These are phyloP conservation scores for Cutaneotrichosporon curvatum DNA, from an alignment of 1,284 basidiomycete species.

Conservation along the genomic window DNA sequence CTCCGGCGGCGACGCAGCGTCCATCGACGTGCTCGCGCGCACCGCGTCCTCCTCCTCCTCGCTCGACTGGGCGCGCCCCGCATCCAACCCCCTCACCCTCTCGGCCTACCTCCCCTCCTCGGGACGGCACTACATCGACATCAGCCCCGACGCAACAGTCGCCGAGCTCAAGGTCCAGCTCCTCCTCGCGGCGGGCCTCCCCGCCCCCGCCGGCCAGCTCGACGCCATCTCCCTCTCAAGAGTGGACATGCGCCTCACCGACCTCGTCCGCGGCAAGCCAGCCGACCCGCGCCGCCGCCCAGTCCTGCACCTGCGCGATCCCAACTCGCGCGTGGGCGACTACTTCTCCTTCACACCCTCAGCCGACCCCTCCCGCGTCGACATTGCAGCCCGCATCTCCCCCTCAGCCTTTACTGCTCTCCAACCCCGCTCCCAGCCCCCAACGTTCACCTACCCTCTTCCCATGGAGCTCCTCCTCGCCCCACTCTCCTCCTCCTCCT, in stretches of 20 bases:
- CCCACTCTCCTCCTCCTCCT: neutral
- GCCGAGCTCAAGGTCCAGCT: constrained; percentile 34
- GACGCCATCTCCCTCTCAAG: constrained; percentile 34
- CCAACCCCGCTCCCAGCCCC: constrained; percentile 1
- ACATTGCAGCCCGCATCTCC: constrained; percentile 37
- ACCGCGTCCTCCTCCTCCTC: constrained; percentile 8
- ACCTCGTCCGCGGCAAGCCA: constrained; percentile 25
- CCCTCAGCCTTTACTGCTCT: constrained; percentile 11
- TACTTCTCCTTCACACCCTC: constrained; percentile 26
- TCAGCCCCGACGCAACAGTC: constrained; percentile 25
- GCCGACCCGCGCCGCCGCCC: too few relatives aligned
- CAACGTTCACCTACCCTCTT: constrained; percentile 17
- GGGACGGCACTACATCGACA: constrained; percentile 27
- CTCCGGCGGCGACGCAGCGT: neutral
- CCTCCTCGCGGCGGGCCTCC: constrained; percentile 27
- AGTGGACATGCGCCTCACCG: constrained; percentile 41
- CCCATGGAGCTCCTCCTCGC: neutral
- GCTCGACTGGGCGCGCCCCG: constrained; percentile 6
- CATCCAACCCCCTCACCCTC: constrained; percentile 6
- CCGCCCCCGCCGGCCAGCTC: constrained; percentile 8
- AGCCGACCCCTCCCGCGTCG: constrained; percentile 33
- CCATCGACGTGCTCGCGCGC: constrained; percentile 29
- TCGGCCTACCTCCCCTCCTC: constrained; percentile 6
- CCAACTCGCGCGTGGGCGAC: constrained; percentile 21
- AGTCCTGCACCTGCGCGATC: constrained; percentile 9